phyloP scores from a whole-genome alignment of 2,329 filamentous ascomycete species.

The Fusarium sp. region DNA sequence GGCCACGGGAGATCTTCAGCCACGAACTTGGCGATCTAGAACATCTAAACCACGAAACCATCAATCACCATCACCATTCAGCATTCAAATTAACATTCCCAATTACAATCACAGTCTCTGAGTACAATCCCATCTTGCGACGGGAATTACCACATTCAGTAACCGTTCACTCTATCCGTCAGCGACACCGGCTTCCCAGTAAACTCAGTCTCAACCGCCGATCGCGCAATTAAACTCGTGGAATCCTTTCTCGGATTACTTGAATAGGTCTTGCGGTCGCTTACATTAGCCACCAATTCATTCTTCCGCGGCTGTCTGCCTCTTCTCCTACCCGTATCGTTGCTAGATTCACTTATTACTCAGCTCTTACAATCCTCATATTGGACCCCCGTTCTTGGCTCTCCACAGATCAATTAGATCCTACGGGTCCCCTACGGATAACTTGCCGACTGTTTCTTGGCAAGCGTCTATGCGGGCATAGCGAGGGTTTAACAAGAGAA shows the following conservation, averaged over 20 bases:
- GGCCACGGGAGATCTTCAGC: conserved; percentile 33
- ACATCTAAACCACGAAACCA: neutral
- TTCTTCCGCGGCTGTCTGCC: neutral
- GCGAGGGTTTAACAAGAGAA: conserved; percentile 15
- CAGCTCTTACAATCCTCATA: neutral
- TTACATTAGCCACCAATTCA: conserved; percentile 1
- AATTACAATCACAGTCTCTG: neutral
- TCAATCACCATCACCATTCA: neutral
- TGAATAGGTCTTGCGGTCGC: conserved; percentile 8
- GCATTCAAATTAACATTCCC: neutral
- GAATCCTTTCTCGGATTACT: conserved; percentile 3
- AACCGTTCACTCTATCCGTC: neutral
- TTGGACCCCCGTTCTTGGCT: conserved; percentile 2
- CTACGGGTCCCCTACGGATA: neutral
- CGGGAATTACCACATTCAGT: neutral
- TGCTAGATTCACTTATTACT: neutral
- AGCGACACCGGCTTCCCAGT: neutral
- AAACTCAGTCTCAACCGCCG: conserved; percentile 1
- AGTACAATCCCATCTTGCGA: neutral
- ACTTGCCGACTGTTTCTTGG: conserved; percentile 13
- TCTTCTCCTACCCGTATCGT: too few species aligned
- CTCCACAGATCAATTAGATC: neutral
- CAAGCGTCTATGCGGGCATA: conserved; percentile 28
- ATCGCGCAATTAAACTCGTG: conserved; percentile 10
- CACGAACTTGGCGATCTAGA: conserved; percentile 27